These are phyloP conservation scores for Kwoniella newhampshirensis DNA, from an alignment of 768 basidiomycete genomes.

Conservation along the genomic window DNA sequence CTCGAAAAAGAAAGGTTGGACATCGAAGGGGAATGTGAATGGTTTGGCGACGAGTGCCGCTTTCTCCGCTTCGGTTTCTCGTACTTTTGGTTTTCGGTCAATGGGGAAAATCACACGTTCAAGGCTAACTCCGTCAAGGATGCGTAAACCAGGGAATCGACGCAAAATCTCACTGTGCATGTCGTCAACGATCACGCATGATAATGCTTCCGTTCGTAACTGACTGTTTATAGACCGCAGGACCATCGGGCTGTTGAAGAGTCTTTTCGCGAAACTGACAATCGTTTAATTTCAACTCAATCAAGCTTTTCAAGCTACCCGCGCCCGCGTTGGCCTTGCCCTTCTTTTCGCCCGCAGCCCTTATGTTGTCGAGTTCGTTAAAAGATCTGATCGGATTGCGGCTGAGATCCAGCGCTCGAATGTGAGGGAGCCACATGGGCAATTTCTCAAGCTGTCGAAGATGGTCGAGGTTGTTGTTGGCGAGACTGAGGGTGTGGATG, in stretches of 20 bases:
- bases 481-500: conserved; percentile 71
- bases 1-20: conserved; percentile 36
- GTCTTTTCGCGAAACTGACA: conserved; percentile 41
- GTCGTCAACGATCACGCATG: conserved; percentile 48
- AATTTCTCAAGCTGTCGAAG: conserved; percentile 65
- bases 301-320: conserved; percentile 42
- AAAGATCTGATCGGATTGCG: conserved; percentile 71
- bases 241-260: conserved; percentile 63
- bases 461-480: conserved; percentile 68
- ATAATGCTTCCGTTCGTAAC: conserved; percentile 55
- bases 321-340: conserved; percentile 43
- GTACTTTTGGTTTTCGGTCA: conserved; percentile 56
- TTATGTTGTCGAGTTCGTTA: conserved; percentile 72
- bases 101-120: conserved; percentile 71
- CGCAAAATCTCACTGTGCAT: conserved; percentile 69
- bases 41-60: conserved; percentile 49
- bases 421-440: conserved; percentile 67
- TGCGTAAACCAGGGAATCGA: conserved; percentile 75
- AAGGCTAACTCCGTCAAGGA: conserved; percentile 80
- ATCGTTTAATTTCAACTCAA: conserved; percentile 47
- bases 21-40: conserved; percentile 71
- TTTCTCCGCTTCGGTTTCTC: conserved; percentile 55
- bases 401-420: conserved; percentile 50
- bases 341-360: conserved; percentile 64
- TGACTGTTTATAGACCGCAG: conserved; percentile 65